phyloP scores from a whole-genome alignment of 306 rosid species.

The Trifolium dubium region DNA sequence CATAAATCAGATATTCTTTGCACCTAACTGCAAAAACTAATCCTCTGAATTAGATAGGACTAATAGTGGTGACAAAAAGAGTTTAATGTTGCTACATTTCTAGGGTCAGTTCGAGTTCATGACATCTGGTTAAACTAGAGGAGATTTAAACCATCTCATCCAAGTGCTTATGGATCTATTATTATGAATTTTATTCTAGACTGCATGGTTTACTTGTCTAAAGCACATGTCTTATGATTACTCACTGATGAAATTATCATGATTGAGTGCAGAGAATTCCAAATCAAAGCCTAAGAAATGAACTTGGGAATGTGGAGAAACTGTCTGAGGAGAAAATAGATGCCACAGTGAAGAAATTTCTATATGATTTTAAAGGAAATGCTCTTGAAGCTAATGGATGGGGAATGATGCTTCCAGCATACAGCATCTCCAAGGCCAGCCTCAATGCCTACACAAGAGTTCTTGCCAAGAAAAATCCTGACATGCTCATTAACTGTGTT shows the following conservation, averaged over 20 bases:
- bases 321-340: conserved; percentile 62
- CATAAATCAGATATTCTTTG: too few species aligned
- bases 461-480: conserved; percentile 15
- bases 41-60: too few species aligned
- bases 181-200: background rate
- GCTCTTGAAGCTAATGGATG: conserved; percentile 62
- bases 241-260: background rate
- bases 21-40: too few species aligned
- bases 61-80: too few species aligned
- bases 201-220: background rate
- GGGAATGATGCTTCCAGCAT: conserved; percentile 61
- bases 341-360: conserved; percentile 47
- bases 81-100: background rate
- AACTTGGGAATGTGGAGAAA: conserved; percentile 47
- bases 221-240: background rate
- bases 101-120: background rate
- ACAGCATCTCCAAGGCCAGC: conserved; percentile 32
- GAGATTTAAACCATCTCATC: background rate
- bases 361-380: conserved; percentile 52
- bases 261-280: conserved; percentile 59
- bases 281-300: conserved; percentile 49
- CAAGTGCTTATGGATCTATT: background rate
- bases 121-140: background rate
- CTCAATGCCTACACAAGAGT: conserved; percentile 28
- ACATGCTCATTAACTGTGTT: conserved; percentile 28